Evolutionary conservation across 148 eudicot species (phyloP), one percentile per base, ranked within the genome.

Genomic region (Chenopodium quinoa): DNA sequence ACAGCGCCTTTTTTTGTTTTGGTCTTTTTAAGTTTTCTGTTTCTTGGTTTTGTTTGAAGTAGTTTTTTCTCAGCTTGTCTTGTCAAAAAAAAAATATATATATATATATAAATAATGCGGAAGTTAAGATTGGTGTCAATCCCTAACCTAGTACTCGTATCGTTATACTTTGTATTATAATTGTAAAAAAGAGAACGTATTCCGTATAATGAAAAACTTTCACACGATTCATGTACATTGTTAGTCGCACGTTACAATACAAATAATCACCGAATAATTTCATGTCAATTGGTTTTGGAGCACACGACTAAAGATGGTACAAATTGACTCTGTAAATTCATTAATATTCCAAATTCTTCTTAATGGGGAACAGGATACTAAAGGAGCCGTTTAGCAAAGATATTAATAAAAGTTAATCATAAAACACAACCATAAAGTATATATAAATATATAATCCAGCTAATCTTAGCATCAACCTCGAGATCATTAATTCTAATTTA

Each of bases 321-420:
- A 48, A 46, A 23, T 47, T 16, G 40, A 40, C 34, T 23, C 3
- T 7, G 10, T 37, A 71, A 32, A 19, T 71, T 77, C 54, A 40
- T 48, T 13, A 47, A 71, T 31, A 31, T 81, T 64, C 73, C 48
- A 1, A 64, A 75, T 81, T 63, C 79, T 65, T 66, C 79, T 50
- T 50, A 13, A 54, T 81, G 56, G 79, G 79, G 79, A 75, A 75
- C 82, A 80, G 78, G 79, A 75, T 67, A 75, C 10, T 17, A 75
- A 67, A 50, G 40, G 20, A 60, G 27, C 58, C 58, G 17, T 19
- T 11, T 64, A 7, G 52, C 34, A 25, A 50, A 32, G 34, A 17
- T 1, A 47, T 11, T 3, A 7, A 7, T 4, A 19, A 23, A 12
- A 22, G 7, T 50, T 20, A 50, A 71, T 52, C 19, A 68, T 22